phyloP scores from a whole-genome alignment of 805 yeast species.

The Saccharomycopsis lassenensis region DNA sequence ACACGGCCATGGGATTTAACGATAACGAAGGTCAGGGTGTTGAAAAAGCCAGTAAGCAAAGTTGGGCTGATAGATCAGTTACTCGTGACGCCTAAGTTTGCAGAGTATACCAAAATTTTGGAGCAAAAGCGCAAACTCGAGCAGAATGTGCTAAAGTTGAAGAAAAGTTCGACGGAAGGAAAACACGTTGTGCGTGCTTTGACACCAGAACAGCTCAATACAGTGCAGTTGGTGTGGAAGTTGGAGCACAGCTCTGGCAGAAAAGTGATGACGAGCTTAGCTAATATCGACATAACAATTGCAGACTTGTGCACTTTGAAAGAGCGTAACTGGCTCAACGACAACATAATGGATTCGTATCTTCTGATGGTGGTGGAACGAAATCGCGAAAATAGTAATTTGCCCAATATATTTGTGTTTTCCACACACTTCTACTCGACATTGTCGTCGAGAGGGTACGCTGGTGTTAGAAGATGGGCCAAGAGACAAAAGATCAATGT shows the following conservation, averaged over 20 bases:
- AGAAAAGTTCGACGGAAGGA: background rate
- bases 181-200: conserved; percentile 2
- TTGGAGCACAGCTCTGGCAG: background rate
- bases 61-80: background rate
- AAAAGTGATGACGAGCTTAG: conserved; percentile 22
- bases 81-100: conserved; percentile 6
- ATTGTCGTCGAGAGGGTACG: conserved; percentile 60
- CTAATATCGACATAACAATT: conserved; percentile 47
- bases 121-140: conserved; percentile 13
- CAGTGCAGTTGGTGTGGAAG: conserved; percentile 10
- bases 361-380: conserved; percentile 42
- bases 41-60: conserved; percentile 3
- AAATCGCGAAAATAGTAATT: conserved; percentile 25
- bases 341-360: conserved; percentile 79
- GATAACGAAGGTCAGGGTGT: conserved; percentile 3
- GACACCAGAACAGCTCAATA: conserved; percentile 2
- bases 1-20: conserved; percentile 3
- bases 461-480: conserved; percentile 78
- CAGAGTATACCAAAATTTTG: conserved; percentile 12
- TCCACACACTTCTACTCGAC: conserved; percentile 83
- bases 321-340: conserved; percentile 79
- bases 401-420: conserved; percentile 50
- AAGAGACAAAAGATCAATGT: conserved; percentile 62
- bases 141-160: conserved; percentile 5
- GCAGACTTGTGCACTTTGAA: conserved; percentile 63